These are phyloP conservation scores for Ceratobasidium sp. DNA, from an alignment of 1,284 basidiomycete genomes.

Conservation along the genomic window DNA sequence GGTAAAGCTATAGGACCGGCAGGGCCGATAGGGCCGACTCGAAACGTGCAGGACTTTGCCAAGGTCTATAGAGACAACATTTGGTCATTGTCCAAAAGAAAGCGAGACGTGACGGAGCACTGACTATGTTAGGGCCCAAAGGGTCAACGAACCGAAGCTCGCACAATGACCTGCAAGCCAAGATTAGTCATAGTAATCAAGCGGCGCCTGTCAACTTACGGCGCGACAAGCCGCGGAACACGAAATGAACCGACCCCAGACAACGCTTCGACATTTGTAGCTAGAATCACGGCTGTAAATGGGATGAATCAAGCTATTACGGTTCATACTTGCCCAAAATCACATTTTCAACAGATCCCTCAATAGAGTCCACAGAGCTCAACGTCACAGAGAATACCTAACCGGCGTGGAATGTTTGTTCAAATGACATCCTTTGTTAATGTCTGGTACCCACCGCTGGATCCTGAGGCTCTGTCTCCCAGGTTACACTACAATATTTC, in stretches of 20 bases:
- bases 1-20: no score
- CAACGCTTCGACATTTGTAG: neutral
- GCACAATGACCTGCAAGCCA: neutral
- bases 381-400: neutral
- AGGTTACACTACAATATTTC: neutral
- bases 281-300: neutral
- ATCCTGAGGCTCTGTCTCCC: neutral
- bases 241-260: neutral
- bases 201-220: neutral
- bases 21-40: no score
- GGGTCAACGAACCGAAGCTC: neutral
- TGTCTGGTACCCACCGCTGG: neutral
- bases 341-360: neutral
- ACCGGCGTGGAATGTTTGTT: neutral
- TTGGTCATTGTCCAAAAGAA: neutral
- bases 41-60: neutral
- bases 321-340: neutral
- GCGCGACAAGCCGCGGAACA: neutral
- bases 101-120: neutral
- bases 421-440: neutral
- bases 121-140: neutral
- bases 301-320: neutral
- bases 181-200: neutral
- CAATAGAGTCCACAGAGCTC: neutral
- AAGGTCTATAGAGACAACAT: neutral